Percentiles rank a stretch among this genome's conserved stretches.
Conservation (phyloP, 306 rosid species). For the Quercus agrifolia region DNA sequence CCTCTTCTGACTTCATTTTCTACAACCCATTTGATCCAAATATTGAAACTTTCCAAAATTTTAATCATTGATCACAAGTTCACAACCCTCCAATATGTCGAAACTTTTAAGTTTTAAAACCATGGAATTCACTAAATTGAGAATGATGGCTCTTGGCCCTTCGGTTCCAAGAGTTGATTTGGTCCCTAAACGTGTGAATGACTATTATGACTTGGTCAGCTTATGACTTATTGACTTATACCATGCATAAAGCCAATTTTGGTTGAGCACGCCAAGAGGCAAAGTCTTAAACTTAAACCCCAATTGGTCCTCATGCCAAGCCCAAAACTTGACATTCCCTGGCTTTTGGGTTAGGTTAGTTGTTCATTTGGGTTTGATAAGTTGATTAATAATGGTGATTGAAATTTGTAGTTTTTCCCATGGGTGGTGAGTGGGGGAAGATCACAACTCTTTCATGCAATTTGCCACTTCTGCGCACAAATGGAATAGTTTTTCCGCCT, state of each 20-base stretch:
- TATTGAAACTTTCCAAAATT: no score
- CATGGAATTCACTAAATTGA: not conserved
- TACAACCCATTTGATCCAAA: no score
- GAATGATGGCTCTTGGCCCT: not conserved
- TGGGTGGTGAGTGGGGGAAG: conserved; percentile 12
- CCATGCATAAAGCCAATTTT: not conserved
- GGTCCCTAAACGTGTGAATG: not conserved
- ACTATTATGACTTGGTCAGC: conserved; percentile 17
- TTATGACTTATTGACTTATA: not conserved
- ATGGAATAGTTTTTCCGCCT: not conserved
- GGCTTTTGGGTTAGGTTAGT: conserved; percentile 1
- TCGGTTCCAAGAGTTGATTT: not conserved
- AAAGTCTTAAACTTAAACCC: not conserved
- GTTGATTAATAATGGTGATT: not conserved
- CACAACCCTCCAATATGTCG: no score
- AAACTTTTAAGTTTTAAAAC: no score
- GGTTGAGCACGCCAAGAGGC: conserved; percentile 6
- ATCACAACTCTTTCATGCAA: conserved; percentile 17
- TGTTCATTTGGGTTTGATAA: not conserved
- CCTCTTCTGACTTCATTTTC: no score
- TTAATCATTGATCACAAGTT: no score
- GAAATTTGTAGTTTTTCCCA: not conserved
- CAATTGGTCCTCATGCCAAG: not conserved
- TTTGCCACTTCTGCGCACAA: conserved; percentile 17
- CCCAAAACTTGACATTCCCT: not conserved